A percentile compares a stretch with the other conserved stretches of the same genome.
phyloP scores from a whole-genome alignment of 768 basidiomycete genomes.

The Harrya chromipes region DNA sequence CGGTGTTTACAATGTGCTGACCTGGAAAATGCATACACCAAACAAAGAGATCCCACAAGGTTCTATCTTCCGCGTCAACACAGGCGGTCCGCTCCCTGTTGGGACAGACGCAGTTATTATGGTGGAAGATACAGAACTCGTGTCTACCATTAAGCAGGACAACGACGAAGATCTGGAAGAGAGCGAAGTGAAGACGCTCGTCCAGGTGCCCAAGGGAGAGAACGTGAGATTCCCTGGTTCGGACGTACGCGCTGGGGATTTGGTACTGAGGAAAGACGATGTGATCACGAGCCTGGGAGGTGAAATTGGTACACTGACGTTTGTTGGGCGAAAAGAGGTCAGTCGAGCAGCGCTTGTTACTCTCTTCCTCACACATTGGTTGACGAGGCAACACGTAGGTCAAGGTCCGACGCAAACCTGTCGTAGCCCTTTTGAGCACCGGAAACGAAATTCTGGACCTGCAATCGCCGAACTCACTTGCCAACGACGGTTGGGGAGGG shows the following conservation, averaged over 20 bases:
- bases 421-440: conserved; percentile 80
- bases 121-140: conserved; percentile 87
- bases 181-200: conserved; percentile 63
- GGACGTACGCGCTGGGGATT: conserved; percentile 65
- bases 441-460: conserved; percentile 80
- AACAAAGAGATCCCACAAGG: conserved; percentile 41
- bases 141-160: conserved; percentile 44
- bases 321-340: conserved; percentile 74
- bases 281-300: conserved; percentile 66
- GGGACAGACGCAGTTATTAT: conserved; percentile 82
- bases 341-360: conserved; percentile 3
- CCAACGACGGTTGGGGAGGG: conserved; percentile 55
- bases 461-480: conserved; percentile 37
- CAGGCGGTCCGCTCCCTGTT: conserved; percentile 74
- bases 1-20: conserved; percentile 66
- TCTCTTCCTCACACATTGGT: background rate
- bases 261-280: conserved; percentile 61
- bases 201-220: conserved; percentile 57
- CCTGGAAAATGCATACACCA: conserved; percentile 42
- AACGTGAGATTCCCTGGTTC: conserved; percentile 74
- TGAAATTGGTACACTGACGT: conserved; percentile 79
- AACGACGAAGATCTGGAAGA: conserved; percentile 57
- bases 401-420: conserved; percentile 64
- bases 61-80: conserved; percentile 68
- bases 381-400: conserved; percentile 43